phyloP scores from a whole-genome alignment of 75 land plant species.

The Pinus tabuliformis region DNA sequence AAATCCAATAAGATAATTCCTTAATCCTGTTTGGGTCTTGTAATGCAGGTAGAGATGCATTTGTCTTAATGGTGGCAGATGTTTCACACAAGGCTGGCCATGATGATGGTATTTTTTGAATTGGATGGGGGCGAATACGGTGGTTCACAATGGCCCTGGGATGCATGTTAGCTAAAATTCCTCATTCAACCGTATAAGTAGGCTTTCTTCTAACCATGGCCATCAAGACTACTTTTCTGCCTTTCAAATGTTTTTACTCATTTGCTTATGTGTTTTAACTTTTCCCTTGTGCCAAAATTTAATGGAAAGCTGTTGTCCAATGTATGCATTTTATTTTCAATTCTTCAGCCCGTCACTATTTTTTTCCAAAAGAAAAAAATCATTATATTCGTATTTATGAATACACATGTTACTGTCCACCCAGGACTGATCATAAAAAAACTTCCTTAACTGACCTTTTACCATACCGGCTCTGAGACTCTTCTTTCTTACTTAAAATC shows the following conservation, averaged over 20 bases:
- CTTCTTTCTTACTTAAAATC: too few relatives aligned
- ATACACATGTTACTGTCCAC: too few relatives aligned
- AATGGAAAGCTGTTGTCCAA: too few relatives aligned
- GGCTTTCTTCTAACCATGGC: neutral
- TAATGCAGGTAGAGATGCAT: neutral
- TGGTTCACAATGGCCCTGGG: neutral
- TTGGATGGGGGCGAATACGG: neutral
- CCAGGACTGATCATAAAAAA: too few relatives aligned
- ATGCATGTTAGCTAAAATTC: neutral
- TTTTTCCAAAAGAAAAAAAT: too few relatives aligned
- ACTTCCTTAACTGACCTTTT: too few relatives aligned
- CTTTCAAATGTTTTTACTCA: neutral
- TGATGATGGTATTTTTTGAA: neutral
- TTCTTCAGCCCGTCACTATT: too few relatives aligned
- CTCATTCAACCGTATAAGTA: slow-evolving; percentile 1
- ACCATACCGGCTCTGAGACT: too few relatives aligned
- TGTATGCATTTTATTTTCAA: too few relatives aligned
- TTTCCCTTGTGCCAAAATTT: too few relatives aligned
- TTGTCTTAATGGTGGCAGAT: neutral
- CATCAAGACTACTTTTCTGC: neutral
- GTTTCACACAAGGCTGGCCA: neutral
- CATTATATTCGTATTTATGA: too few relatives aligned
- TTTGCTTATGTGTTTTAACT: neutral
- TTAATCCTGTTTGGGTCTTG: neutral
- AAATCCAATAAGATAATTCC: neutral